Percentiles rank a stretch among this genome's conserved stretches.
Evolutionary conservation across 2,329 filamentous ascomycete species (phyloP).

Genomic region (Pseudocercospora pini-densiflorae): DNA sequence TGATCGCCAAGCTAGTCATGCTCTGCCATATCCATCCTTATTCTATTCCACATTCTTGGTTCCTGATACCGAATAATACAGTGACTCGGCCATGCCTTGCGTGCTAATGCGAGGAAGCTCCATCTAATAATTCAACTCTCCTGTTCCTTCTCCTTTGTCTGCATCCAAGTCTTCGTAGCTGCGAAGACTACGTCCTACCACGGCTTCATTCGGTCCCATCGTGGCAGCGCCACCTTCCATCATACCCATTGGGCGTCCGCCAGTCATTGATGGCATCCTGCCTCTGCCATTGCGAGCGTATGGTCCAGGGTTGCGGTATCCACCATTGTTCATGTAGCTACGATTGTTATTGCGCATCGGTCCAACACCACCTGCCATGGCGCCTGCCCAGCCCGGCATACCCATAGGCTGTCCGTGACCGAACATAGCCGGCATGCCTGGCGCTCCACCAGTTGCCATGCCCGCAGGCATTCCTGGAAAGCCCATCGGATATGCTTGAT

Average conservation of each 20-base stretch:
- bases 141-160: slow-evolving; percentile 62
- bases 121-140: slow-evolving; percentile 84
- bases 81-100: background rate
- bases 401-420: slow-evolving; percentile 49
- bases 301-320: slow-evolving; percentile 36
- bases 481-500: slow-evolving; percentile 57
- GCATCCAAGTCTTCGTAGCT: slow-evolving; percentile 98
- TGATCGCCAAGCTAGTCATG: background rate
- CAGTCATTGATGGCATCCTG: slow-evolving; percentile 31
- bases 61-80: background rate
- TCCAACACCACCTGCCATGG: slow-evolving; percentile 43
- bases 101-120: background rate
- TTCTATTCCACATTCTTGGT: slow-evolving; percentile 3
- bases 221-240: slow-evolving; percentile 69
- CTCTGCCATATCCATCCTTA: background rate
- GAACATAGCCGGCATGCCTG: slow-evolving; percentile 40
- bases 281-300: slow-evolving; percentile 39
- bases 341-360: slow-evolving; percentile 47
- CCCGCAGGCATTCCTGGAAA: slow-evolving; percentile 45
- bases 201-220: slow-evolving; percentile 86
- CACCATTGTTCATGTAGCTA: slow-evolving; percentile 37
- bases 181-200: slow-evolving; percentile 89
- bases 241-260: slow-evolving; percentile 30
- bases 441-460: slow-evolving; percentile 39
- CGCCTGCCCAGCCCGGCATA: slow-evolving; percentile 31